Evolutionary conservation across 2,329 filamentous ascomycete species (phyloP), one percentile per base, ranked within the genome.

Genomic region (Clarireedia hainanense): DNA sequence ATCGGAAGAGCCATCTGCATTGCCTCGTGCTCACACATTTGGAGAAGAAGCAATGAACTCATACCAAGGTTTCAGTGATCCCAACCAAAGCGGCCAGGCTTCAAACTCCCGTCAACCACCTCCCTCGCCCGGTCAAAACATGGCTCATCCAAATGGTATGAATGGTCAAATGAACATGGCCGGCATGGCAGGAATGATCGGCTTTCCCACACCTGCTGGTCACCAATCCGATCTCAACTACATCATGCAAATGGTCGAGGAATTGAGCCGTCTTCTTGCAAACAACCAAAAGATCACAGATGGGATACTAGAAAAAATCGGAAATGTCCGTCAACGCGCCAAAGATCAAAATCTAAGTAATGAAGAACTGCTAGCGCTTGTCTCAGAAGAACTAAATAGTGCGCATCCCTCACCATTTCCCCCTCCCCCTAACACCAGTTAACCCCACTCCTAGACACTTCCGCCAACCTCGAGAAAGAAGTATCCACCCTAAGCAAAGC

Each of bases 201-300:
- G 67, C 6, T 66, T 68, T 42, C 81, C 83, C 14, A 83, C 80
- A 15, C 83, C 83, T n/a, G 83, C 83, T 17, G 83, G 82, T 48
- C 83, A 86, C 67, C 82, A 86, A 69, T 79, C 82, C 52, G 83
- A 86, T 69, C 76, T 86, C 58, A 84, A 84, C 66, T 82, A 84
- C 70, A 84, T 86, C 65, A 85, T 85, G 66, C 75, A 76, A 61
- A 82, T 86, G 79, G 83, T 86, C 10, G 83, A 86, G 65, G 81
- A 84, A 66, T 74, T 86, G 72, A 85, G 66, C 36, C 9, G 59
- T 59, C 46, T 57, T 63, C 34, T 59, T 55, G 27, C 58, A 57
- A 40, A 61, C 9, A 84, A 81, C 63, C 77, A 79, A 36, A 80
- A 84, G 65, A 74, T 86, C 30, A 77, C 81, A 12, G 80, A 84